Evolutionary conservation across 306 rosid genomes (phyloP).

Genomic region (Vigna reflexopilosa): DNA sequence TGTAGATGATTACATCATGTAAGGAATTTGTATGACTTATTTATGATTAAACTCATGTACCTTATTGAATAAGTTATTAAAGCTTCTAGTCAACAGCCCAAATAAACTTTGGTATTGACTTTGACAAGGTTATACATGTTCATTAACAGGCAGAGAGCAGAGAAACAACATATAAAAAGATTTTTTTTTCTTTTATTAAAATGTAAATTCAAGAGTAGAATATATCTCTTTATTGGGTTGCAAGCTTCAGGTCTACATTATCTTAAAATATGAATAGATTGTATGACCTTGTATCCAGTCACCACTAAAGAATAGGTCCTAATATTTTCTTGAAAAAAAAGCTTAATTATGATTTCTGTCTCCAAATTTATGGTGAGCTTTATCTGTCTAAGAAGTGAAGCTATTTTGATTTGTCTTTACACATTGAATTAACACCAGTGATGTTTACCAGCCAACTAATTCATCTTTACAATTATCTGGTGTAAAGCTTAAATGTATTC

Average conservation of each 20-base stretch:
- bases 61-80: not conserved
- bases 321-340: not conserved
- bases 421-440: constrained; percentile 12
- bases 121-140: not conserved
- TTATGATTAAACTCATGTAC: not conserved
- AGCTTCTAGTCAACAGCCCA: constrained; percentile 1
- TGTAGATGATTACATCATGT: not conserved
- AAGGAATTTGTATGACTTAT: not conserved
- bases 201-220: not conserved
- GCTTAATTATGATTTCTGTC: not conserved
- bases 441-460: not conserved
- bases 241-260: not conserved
- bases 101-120: constrained; percentile 9
- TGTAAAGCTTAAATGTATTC: not conserved
- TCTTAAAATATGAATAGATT: not conserved
- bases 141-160: not conserved
- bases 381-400: not conserved
- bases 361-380: not conserved
- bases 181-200: not conserved
- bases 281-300: constrained; percentile 6
- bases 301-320: constrained; percentile 2
- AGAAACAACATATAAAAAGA: not conserved
- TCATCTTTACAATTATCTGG: not conserved
- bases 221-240: not conserved
- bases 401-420: not conserved